Conservation (phyloP, 441 rosid species). For the Aleurites moluccanus region DNA sequence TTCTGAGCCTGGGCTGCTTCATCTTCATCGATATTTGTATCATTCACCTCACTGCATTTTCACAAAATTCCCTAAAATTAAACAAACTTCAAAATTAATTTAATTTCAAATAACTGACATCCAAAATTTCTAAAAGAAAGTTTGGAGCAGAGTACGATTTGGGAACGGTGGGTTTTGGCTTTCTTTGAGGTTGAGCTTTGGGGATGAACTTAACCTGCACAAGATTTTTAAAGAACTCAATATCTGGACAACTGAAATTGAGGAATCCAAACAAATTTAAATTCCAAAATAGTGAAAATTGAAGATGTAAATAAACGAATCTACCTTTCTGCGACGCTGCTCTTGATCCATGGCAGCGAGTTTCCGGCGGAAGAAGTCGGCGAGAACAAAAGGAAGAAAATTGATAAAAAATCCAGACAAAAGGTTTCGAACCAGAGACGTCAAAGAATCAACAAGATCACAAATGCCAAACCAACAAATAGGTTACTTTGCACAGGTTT, state of each 20-base stretch:
- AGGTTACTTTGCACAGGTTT: too few species aligned
- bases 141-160: conserved; percentile 32
- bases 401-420: background rate
- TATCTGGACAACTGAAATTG: conserved; percentile 12
- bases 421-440: background rate
- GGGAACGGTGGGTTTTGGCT: conserved; percentile 27
- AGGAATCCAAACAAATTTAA: background rate
- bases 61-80: background rate
- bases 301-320: background rate
- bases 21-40: conserved; percentile 23
- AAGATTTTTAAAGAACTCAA: background rate
- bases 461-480: background rate
- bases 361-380: background rate
- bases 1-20: conserved; percentile 44
- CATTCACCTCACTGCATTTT: conserved; percentile 46
- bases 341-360: conserved; percentile 19
- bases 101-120: background rate
- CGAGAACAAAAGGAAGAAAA: background rate
- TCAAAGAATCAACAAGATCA: rapidly evolving
- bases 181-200: conserved; percentile 48
- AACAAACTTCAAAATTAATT: background rate
- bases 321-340: conserved; percentile 15
- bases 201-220: conserved; percentile 58
- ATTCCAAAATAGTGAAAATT: background rate
- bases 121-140: background rate